These are phyloP conservation scores for Colletotrichum paranaense DNA, from an alignment of 2,329 filamentous ascomycete genomes.

Conservation along the genomic window DNA sequence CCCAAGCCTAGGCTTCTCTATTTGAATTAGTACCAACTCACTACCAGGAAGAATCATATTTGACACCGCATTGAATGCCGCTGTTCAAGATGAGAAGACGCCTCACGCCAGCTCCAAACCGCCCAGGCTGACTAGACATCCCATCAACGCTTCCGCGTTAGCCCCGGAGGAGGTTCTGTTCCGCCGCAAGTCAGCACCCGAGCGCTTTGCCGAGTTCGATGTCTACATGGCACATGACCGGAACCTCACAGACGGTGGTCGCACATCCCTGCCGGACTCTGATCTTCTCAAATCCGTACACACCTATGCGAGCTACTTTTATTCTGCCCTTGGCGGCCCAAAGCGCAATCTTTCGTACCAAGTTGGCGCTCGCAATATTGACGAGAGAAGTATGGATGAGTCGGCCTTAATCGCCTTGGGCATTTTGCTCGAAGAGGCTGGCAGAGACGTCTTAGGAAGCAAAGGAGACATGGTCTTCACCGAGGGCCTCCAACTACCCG, in stretches of 20 bases:
- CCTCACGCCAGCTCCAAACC: conserved; percentile 6
- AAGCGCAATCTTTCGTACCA: conserved; percentile 21
- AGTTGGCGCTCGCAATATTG: conserved; percentile 47
- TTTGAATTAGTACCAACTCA: background rate
- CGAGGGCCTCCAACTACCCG: conserved; percentile 58
- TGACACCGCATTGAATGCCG: conserved; percentile 3
- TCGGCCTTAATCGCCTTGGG: conserved; percentile 81
- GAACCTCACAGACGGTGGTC: conserved; percentile 59
- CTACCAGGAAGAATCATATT: conserved; percentile 29
- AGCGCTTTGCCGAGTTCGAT: conserved; percentile 77
- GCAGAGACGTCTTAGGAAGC: conserved; percentile 68
- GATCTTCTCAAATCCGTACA: conserved; percentile 78
- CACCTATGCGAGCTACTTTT: conserved; percentile 75
- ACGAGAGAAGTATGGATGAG: conserved; percentile 78
- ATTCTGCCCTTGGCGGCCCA: conserved; percentile 55
- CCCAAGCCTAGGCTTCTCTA: background rate
- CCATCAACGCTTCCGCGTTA: conserved; percentile 51
- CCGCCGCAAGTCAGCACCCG: conserved; percentile 70
- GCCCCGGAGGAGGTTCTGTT: conserved; percentile 80
- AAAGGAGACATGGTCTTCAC: conserved; percentile 79
- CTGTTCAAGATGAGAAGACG: conserved; percentile 6
- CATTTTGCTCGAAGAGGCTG: conserved; percentile 79
- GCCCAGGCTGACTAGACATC: conserved; percentile 38
- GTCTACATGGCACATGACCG: conserved; percentile 75
- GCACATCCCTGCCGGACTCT: conserved; percentile 70